A percentile compares a stretch with the other conserved stretches of the same genome.
Evolutionary conservation across 176 grass and related monocot genomes (phyloP).

Genomic region (Poa annua): DNA sequence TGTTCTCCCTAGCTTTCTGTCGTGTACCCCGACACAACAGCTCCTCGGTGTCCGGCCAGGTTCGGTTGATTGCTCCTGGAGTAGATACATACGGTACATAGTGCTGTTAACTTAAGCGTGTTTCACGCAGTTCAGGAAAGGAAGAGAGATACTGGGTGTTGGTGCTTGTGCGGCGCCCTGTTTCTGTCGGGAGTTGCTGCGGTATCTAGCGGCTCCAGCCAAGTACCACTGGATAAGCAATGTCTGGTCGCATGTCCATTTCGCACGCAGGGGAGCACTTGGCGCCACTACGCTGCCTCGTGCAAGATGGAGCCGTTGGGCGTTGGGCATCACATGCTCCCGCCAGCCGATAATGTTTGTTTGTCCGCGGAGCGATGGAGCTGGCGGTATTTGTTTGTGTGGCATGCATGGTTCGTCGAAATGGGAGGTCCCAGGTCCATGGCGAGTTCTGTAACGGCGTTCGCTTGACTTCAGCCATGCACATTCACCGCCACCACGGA

Average conservation of each 20-base stretch:
- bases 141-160: not conserved
- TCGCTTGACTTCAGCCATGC: not conserved
- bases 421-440: not conserved
- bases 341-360: not conserved
- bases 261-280: conserved; percentile 16
- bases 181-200: conserved; percentile 1
- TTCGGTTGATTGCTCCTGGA: not conserved
- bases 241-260: not conserved
- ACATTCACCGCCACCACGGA: not conserved
- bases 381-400: not conserved
- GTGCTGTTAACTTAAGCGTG: not conserved
- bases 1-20: not conserved
- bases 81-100: not conserved
- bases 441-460: not conserved
- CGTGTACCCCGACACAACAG: not conserved
- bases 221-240: not conserved
- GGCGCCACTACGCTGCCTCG: not conserved
- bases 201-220: not conserved
- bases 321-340: conserved; percentile 26
- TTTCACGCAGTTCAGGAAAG: not conserved
- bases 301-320: conserved; percentile 2
- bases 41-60: not conserved
- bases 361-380: not conserved
- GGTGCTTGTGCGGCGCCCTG: not conserved
- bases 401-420: not conserved